phyloP scores from a whole-genome alignment of 1,284 basidiomycete genomes.

The Amylostereum areolatum region DNA sequence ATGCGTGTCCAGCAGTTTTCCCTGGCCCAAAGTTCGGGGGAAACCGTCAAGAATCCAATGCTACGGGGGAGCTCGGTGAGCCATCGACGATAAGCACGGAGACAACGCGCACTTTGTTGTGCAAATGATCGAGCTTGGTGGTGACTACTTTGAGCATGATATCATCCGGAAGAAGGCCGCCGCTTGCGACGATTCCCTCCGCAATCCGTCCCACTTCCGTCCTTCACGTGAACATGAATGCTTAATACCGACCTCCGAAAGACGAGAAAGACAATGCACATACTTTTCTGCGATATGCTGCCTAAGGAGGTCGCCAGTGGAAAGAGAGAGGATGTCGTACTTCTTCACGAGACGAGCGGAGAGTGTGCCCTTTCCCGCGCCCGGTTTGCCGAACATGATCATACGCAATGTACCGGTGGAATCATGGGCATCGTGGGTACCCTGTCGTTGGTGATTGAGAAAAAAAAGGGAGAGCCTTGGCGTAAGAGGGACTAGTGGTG shows the following conservation, averaged over 20 bases:
- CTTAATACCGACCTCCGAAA: not conserved
- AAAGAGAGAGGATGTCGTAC: constrained; percentile 70
- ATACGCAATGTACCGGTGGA: constrained; percentile 44
- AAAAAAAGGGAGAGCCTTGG: constrained; percentile 48
- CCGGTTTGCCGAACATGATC: constrained; percentile 81
- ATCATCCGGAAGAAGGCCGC: constrained; percentile 73
- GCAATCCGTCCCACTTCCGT: constrained; percentile 69
- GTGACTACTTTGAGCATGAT: constrained; percentile 72
- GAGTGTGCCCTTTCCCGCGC: constrained; percentile 77
- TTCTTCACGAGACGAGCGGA: constrained; percentile 66
- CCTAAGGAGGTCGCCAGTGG: constrained; percentile 76
- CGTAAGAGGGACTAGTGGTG: constrained; percentile 23
- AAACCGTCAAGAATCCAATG: constrained; percentile 98
- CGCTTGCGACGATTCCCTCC: constrained; percentile 70
- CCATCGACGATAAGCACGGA: not conserved
- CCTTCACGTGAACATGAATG: constrained; percentile 23
- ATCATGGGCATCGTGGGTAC: constrained; percentile 24
- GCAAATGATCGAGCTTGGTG: constrained; percentile 61
- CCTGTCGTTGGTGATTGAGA: constrained; percentile 35
- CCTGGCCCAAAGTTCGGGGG: constrained; percentile 89
- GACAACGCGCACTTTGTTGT: constrained; percentile 46
- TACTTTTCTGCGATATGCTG: constrained; percentile 70
- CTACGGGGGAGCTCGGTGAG: constrained; percentile 24
- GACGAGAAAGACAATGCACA: constrained; percentile 10
- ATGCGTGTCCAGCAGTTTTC: constrained; percentile 75